Conservation (phyloP, 345 rosid genomes). For the Dovyalis caffra region DNA sequence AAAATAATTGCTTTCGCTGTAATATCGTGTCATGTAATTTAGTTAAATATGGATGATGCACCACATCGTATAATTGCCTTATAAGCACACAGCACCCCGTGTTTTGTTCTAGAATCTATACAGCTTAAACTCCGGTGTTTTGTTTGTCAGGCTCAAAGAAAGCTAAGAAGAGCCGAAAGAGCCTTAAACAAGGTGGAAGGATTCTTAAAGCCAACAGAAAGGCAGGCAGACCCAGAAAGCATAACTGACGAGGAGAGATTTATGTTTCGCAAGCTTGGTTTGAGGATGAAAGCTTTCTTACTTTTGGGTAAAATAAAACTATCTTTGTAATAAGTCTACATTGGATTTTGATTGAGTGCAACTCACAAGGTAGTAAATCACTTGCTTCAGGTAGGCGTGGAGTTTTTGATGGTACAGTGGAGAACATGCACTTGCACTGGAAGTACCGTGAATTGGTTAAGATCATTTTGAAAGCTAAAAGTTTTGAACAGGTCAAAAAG, state of each 20-base stretch:
- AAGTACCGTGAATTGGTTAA: constrained; percentile 86
- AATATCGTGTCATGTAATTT: no score
- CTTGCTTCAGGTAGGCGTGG: constrained; percentile 81
- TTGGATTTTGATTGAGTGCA: constrained; percentile 7
- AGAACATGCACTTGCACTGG: constrained; percentile 99
- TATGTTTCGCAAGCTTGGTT: constrained; percentile 95
- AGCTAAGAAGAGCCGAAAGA: constrained; percentile 67
- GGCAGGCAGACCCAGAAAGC: constrained; percentile 72
- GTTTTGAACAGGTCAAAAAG: constrained; percentile 72
- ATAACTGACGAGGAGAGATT: constrained; percentile 92
- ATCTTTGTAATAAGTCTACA: background rate
- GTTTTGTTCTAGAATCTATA: background rate
- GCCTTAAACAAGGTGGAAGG: constrained; percentile 76
- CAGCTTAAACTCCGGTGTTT: background rate
- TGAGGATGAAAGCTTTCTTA: constrained; percentile 91
- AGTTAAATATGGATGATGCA: no score
- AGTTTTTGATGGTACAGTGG: constrained; percentile 91
- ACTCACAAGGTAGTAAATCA: constrained; percentile 20
- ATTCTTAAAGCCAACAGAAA: constrained; percentile 60
- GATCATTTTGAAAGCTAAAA: constrained; percentile 71
- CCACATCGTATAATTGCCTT: no score
- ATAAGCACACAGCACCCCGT: no score
- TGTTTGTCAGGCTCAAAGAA: constrained; percentile 62
- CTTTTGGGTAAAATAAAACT: constrained; percentile 65
- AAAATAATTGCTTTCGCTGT: no score